Evolutionary conservation across 495 filamentous ascomycete species (phyloP), one percentile per base, ranked within the genome.

Genomic region (Penicillium turbatum): DNA sequence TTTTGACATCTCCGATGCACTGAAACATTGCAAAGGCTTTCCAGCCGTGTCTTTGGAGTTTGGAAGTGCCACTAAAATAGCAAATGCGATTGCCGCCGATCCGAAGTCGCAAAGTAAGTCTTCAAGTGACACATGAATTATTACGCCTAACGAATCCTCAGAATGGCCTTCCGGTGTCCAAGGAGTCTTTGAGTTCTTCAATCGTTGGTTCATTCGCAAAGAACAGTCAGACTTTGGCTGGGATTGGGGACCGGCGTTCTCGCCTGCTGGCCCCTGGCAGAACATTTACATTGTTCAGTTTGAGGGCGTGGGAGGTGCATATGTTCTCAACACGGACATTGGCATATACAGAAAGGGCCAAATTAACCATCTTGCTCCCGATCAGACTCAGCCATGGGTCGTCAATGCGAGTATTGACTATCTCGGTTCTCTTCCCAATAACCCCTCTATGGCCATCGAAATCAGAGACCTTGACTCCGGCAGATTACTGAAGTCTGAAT

Each of bases 141-240:
- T 2, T 30, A 8, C 9, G 12, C 42, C 45, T 60, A 17, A 58
- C 16, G 42, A 17, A 5, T 43, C 12, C 8, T 3, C 16, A 73
- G 72, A 66, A 40, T 82, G 78, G 79, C 79, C 80, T 1, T 43
- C 43, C 51, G 64, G 65, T 16, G 70, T 80, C 3, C 71, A 84
- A 34, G 46, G 65, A 16, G 38, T 58, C 10, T 72, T 67, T 54
- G 68, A 72, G 53, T 84, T 85, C 51, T 62, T 72, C 0, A 78
- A 84, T 51, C 74, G 82, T 5, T 77, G 79, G 68, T 86, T 80
- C 45, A 83, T 86, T 38, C 81, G 85, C 31, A 88, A 87, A 62
- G 79, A 87, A 54, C 84, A 87, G 57, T 83, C 76, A 9, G 85
- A 88, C 56, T 86, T 88, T 60, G 85, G 85, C 9, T 87, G 83